phyloP scores from a whole-genome alignment of 495 filamentous ascomycete genomes.

The Massariosphaeria phaeospora region DNA sequence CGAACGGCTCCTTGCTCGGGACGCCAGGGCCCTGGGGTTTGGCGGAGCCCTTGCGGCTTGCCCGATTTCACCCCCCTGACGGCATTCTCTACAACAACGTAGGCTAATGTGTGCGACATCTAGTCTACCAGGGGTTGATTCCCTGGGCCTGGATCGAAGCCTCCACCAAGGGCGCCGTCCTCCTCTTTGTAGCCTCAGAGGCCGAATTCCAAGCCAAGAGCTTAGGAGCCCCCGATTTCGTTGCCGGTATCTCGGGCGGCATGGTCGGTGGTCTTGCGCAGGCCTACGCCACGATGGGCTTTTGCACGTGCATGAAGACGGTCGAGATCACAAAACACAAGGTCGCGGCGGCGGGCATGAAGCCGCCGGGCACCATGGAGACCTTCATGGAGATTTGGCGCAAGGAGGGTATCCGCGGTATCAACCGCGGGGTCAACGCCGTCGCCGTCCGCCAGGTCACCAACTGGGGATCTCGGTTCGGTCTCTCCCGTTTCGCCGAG shows the following conservation, averaged over 20 bases:
- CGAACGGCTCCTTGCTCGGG: background rate
- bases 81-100: too few species aligned
- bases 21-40: background rate
- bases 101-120: constrained; percentile 23
- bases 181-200: constrained; percentile 98
- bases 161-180: constrained; percentile 97
- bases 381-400: constrained; percentile 98
- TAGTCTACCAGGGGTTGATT: constrained; percentile 99
- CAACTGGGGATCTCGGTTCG: constrained; percentile 97
- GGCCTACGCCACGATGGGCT: constrained; percentile 98
- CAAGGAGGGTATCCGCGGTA: constrained; percentile 87
- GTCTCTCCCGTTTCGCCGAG: constrained; percentile 85
- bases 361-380: constrained; percentile 79
- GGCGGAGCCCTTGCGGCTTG: background rate
- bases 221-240: constrained; percentile 79
- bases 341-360: constrained; percentile 73
- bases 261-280: constrained; percentile 94
- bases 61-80: too few species aligned
- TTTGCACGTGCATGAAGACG: constrained; percentile 99
- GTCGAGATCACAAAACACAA: constrained; percentile 99
- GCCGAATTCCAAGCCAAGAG: constrained; percentile 86
- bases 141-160: constrained; percentile 99
- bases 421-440: constrained; percentile 97
- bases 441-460: constrained; percentile 98
- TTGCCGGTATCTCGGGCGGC: constrained; percentile 82